Conservation (phyloP, 805 yeast species). For the Phaffomyces opuntiae region DNA sequence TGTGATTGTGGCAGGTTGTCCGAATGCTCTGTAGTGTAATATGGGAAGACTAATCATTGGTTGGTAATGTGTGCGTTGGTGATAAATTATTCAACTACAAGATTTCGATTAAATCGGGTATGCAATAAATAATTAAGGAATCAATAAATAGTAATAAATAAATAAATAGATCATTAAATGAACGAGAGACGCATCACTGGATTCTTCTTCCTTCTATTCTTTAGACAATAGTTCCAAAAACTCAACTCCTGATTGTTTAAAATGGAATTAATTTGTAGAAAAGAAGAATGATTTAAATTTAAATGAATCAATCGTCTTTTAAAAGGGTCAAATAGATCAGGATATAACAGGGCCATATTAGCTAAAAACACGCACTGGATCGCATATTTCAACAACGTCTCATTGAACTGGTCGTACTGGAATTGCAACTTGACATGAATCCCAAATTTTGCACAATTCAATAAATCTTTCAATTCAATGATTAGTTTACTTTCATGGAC, state of each 20-base stretch:
- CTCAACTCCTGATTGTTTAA: background rate
- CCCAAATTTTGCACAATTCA: background rate
- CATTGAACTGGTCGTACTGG: background rate
- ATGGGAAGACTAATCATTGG: background rate
- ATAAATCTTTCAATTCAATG: background rate
- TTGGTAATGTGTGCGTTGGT: background rate
- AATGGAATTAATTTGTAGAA: background rate
- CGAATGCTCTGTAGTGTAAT: background rate
- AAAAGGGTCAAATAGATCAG: conserved; percentile 1
- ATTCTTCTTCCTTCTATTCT: background rate
- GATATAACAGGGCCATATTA: background rate
- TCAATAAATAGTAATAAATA: too few species aligned
- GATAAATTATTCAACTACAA: background rate
- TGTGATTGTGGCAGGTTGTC: conserved; percentile 20
- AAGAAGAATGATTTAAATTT: background rate
- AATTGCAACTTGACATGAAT: background rate
- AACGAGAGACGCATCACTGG: too few species aligned
- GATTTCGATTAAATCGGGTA: too few species aligned
- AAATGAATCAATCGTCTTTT: background rate
- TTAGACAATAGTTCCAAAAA: background rate
- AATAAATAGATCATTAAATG: too few species aligned
- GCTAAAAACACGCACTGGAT: background rate
- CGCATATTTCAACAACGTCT: background rate
- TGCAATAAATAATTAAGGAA: too few species aligned
- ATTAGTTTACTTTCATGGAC: background rate